Percentiles rank a stretch among this genome's conserved stretches.
phyloP scores from a whole-genome alignment of 2,329 filamentous ascomycete species.

The Botrytis fragariae region DNA sequence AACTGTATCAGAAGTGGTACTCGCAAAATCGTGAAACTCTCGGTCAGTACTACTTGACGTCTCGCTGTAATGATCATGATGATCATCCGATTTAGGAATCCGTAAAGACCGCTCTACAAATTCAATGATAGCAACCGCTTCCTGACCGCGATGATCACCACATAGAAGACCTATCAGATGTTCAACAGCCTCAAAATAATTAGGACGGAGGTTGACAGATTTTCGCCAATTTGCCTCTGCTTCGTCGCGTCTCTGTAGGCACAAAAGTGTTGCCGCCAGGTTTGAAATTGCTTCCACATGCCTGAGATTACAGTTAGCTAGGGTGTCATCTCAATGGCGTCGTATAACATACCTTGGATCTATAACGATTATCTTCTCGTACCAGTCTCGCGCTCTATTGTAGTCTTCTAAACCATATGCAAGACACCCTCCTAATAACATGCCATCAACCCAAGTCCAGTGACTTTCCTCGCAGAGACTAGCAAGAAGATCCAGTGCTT shows the following conservation, averaged over 20 bases:
- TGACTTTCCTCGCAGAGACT: constrained; percentile 74
- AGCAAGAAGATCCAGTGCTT: constrained; percentile 69
- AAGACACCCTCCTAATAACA: constrained; percentile 86
- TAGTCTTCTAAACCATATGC: constrained; percentile 88
- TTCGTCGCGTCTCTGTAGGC: constrained; percentile 76
- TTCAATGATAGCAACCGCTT: constrained; percentile 84
- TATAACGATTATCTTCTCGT: constrained; percentile 59
- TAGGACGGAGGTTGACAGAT: constrained; percentile 79
- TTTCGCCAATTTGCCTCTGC: constrained; percentile 82
- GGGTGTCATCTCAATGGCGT: neutral
- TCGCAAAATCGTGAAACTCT: constrained; percentile 32
- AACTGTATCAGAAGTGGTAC: constrained; percentile 33
- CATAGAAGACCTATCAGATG: constrained; percentile 88
- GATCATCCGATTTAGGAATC: constrained; percentile 47
- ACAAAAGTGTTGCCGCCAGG: constrained; percentile 82
- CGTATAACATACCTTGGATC: constrained; percentile 51
- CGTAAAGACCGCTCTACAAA: constrained; percentile 75
- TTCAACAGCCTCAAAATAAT: constrained; percentile 92
- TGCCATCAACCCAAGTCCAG: constrained; percentile 91
- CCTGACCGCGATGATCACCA: constrained; percentile 72
- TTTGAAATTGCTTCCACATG: constrained; percentile 95
- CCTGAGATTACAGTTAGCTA: constrained; percentile 25
- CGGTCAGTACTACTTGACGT: constrained; percentile 51
- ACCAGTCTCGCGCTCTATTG: constrained; percentile 72
- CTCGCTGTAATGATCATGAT: constrained; percentile 56